Evolutionary conservation across 1,284 basidiomycete species (phyloP), one percentile per base, ranked within the genome.

Genomic region (Microbotryum scabiosae): DNA sequence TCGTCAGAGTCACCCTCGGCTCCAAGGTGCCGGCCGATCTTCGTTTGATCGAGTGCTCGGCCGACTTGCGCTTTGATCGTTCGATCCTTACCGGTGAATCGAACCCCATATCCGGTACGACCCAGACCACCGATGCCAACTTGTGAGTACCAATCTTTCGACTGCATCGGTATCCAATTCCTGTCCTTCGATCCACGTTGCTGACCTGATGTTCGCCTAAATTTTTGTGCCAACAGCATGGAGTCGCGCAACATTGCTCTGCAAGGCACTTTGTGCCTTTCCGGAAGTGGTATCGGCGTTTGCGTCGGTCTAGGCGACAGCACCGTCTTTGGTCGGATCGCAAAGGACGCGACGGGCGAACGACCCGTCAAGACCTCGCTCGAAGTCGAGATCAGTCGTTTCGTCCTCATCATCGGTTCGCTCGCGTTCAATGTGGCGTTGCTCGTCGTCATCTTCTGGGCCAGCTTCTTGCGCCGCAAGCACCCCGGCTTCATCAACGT

Each of bases 71-170:
- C 53, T 80, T 85, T 56, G 84, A 85, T 69, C 79, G 83, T 32
- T 79, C 82, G 3, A 79, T 85, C n/a, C 76, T 85, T 46, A 86
- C 84, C 0, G 84, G 84, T 75, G 80, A 75, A 54, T 77, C 75
- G 25, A 81, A 84, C 57, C 80, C 82, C 67, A 77, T 85, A 43
- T 71, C 78, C 1, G 82, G 78, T 1, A 76, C 78, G 2, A 71
- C 82, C 48, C 79, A 82, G 25, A 69, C 72, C 18, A 82, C 81
- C 2, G 80, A 82, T 14, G 75, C 79, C 23, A 85, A 83, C 60
- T 60, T 55, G 56, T 52, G 41, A 43, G 56, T 23, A 5, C 21
- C 30, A 7, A 5, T 20, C 21, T 23, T 23, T 21, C 47, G 47
- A 20, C 12, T 23, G 47, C 26, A 10, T 20, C 23, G 16, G 47